Base-by-base conservation (phyloP, 2,329 filamentous ascomycete species). In the Bisporella sp. region DNA sequence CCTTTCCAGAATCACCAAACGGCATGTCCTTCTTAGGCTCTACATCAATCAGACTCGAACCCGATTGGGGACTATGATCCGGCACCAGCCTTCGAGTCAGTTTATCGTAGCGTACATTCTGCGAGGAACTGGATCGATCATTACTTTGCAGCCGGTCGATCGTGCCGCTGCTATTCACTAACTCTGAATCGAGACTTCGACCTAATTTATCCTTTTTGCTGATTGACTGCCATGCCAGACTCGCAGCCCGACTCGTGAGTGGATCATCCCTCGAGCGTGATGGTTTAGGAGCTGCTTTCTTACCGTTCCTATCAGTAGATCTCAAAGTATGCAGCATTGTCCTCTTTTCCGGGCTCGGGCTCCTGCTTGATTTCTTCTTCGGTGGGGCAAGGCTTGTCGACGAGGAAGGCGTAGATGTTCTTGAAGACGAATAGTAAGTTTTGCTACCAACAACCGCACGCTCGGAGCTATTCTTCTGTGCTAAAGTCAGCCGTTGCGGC, bases 251-350 rank as follows among this genome's bases (percentile, higher is more conserved):
- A 64, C 75, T 84, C 9, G 81, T 75, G 1, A 80, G 73, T 6
- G 71, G 70, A 12, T 69, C 76, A 49, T 80, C 79, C 66, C 49
- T 55, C 12, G 50, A 40, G 41, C 55, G 63, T 32, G 71, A 54
- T 3, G 69, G 63, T 46, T 71, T 71, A 29, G 57, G 53, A 42
- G 52, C 57, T 32, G 54, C 50, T 52, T 69, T 75, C 57, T 71
- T 75, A 8, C 81, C 72, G 41, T 66, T 61, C 21, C 67, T 59
- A 55, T 72, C 76, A 5, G 69, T 69, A 6, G 76, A 71, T 44
- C 81, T 74, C 7, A 85, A 61, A 0, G 81, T 85, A 8, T 79
- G 82, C 48, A 79, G 72, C 76, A 85, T 79, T 1, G 73, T 78
- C 52, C 81, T 76, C 57, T 77, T 82, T 45, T 82, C 80, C 3